These are phyloP conservation scores for Aspergillus terreus DNA, from an alignment of 2,329 filamentous ascomycete species.

Conservation along the genomic window DNA sequence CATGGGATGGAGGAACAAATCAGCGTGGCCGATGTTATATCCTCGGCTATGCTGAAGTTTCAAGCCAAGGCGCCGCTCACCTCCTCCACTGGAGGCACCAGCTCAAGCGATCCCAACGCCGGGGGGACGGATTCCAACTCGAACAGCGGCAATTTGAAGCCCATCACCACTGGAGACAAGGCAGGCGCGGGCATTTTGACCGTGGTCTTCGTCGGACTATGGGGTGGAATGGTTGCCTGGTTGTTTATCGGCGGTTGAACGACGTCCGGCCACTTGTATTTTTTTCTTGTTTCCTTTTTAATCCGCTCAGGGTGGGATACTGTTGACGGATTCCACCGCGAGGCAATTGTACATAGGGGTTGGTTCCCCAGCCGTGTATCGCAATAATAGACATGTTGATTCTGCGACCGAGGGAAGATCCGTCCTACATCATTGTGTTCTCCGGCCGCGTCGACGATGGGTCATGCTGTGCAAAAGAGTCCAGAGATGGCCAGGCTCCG, in stretches of 20 bases:
- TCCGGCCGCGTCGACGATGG: no score
- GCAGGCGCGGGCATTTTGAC: slow-evolving; percentile 40
- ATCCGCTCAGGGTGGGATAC: not conserved
- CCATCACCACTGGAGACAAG: slow-evolving; percentile 31
- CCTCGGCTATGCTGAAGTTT: slow-evolving; percentile 55
- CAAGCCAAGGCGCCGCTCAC: slow-evolving; percentile 43
- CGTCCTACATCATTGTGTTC: no score
- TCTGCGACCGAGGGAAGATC: no score
- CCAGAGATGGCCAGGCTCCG: no score
- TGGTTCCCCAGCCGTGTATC: no score
- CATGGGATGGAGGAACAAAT: slow-evolving; percentile 67
- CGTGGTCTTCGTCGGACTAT: slow-evolving; percentile 23
- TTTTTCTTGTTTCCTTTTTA: not conserved
- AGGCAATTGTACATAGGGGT: no score
- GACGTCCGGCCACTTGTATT: not conserved
- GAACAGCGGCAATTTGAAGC: slow-evolving; percentile 4
- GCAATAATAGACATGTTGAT: no score
- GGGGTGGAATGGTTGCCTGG: slow-evolving; percentile 29
- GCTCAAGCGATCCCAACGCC: slow-evolving; percentile 35
- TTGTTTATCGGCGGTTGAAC: slow-evolving; percentile 25
- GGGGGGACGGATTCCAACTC: slow-evolving; percentile 17
- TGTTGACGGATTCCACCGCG: no score
- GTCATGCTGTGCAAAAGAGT: no score
- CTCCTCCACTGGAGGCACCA: slow-evolving; percentile 53
- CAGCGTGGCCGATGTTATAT: slow-evolving; percentile 62